These are phyloP conservation scores for Antrodiella citrinella DNA, from an alignment of 768 basidiomycete species.

Conservation along the genomic window DNA sequence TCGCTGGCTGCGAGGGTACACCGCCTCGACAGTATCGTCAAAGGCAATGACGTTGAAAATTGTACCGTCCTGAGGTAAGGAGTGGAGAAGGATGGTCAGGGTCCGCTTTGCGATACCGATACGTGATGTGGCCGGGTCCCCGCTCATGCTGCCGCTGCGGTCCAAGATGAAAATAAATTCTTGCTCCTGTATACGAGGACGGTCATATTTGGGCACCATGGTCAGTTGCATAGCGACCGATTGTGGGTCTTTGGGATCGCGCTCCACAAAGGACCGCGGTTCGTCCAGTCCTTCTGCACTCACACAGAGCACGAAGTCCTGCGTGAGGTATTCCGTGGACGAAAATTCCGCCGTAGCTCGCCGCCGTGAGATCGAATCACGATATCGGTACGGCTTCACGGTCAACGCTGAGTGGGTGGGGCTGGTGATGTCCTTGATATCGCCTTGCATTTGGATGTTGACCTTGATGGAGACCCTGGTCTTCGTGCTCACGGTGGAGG, in stretches of 20 bases:
- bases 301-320: constrained; percentile 46
- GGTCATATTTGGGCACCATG: constrained; percentile 42
- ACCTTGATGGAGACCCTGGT: constrained; percentile 34
- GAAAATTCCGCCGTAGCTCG: constrained; percentile 31
- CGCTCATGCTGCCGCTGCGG: constrained; percentile 45
- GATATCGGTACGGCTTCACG: constrained; percentile 25
- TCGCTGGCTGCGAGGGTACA: constrained; percentile 29
- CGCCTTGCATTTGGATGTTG: constrained; percentile 43
- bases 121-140: constrained; percentile 10
- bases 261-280: constrained; percentile 51
- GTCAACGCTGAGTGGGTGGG: constrained; percentile 37
- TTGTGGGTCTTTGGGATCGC: constrained; percentile 16
- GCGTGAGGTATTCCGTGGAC: constrained; percentile 33
- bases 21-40: constrained; percentile 20
- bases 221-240: constrained; percentile 46
- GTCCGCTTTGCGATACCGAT: constrained; percentile 43
- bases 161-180: constrained; percentile 60
- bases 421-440: constrained; percentile 31
- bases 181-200: constrained; percentile 34
- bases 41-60: constrained; percentile 56
- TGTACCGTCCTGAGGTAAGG: constrained; percentile 36
- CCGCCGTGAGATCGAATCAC: constrained; percentile 29
- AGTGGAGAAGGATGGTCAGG: constrained; percentile 36
- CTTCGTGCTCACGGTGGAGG: constrained; percentile 19
- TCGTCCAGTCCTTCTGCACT: constrained; percentile 40